A percentile compares a stretch with the other conserved stretches of the same genome.
Evolutionary conservation across 2,329 filamentous ascomycete species (phyloP).

Genomic region (Ophiostoma ips): DNA sequence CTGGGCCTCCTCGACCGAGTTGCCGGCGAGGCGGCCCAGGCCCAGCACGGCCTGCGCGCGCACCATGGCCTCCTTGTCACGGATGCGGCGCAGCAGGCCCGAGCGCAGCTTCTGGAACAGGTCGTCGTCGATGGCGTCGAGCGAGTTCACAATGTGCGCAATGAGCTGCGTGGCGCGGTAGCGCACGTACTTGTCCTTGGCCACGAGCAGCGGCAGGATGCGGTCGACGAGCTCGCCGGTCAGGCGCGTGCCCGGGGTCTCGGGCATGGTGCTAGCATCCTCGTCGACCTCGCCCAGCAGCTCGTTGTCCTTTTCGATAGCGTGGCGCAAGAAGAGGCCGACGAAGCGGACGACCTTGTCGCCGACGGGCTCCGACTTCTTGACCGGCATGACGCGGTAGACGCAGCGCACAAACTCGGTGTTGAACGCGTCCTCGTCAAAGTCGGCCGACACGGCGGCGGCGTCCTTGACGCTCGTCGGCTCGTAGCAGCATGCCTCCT

Average conservation of each 20-base stretch:
- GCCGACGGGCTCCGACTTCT: conserved; percentile 80
- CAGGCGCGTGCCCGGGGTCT: conserved; percentile 74
- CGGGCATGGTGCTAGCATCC: conserved; percentile 56
- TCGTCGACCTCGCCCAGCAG: conserved; percentile 50
- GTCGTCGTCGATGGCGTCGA: conserved; percentile 85
- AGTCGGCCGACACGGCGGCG: conserved; percentile 41
- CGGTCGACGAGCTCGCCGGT: conserved; percentile 59
- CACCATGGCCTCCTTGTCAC: conserved; percentile 88
- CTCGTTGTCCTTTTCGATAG: conserved; percentile 56
- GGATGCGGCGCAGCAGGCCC: conserved; percentile 68
- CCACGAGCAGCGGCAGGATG: conserved; percentile 59
- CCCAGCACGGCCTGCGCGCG: conserved; percentile 85
- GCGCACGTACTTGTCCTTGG: conserved; percentile 86
- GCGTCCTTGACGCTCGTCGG: conserved; percentile 29
- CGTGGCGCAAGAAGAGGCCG: conserved; percentile 69
- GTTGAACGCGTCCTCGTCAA: conserved; percentile 79
- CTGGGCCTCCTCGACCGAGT: conserved; percentile 56
- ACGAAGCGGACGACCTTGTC: conserved; percentile 78
- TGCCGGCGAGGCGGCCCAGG: conserved; percentile 69
- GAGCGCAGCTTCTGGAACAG: conserved; percentile 71
- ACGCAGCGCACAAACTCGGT: conserved; percentile 72
- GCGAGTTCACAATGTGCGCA: conserved; percentile 79
- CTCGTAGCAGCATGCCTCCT: conserved; percentile 68
- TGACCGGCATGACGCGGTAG: conserved; percentile 68
- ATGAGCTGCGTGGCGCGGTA: conserved; percentile 84